Evolutionary conservation across 1,284 basidiomycete species (phyloP).

Genomic region (Naganishia liquefaciens): DNA sequence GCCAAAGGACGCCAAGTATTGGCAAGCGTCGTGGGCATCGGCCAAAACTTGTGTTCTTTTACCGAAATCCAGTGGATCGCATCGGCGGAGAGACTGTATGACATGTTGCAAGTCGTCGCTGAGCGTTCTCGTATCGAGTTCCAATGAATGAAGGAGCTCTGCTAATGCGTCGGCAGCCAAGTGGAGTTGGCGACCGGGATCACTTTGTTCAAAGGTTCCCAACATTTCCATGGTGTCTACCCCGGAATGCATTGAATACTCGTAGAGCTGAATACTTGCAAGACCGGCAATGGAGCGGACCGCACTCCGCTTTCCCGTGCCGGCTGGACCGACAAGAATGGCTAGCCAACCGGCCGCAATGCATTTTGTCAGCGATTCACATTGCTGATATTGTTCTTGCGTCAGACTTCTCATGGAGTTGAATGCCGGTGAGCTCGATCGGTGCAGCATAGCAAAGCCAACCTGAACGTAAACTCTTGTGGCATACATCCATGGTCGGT

Average conservation of each 20-base stretch:
- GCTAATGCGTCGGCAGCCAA: conserved; percentile 2
- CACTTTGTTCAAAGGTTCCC: conserved; percentile 92
- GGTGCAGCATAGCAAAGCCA: conserved; percentile 64
- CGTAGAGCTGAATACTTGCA: conserved; percentile 68
- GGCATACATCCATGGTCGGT: conserved; percentile 60
- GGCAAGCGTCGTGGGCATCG: conserved; percentile 1
- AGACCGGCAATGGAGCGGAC: conserved; percentile 71
- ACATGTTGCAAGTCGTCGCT: conserved; percentile 18
- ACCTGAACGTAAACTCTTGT: conserved; percentile 64
- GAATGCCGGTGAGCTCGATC: conserved; percentile 45
- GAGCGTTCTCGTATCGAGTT: conserved; percentile 4
- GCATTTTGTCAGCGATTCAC: conserved; percentile 77
- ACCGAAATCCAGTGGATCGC: neutral
- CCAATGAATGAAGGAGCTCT: neutral
- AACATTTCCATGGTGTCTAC: conserved; percentile 93
- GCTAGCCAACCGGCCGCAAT: conserved; percentile 80
- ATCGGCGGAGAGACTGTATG: neutral
- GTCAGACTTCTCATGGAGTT: conserved; percentile 59
- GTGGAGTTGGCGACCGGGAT: conserved; percentile 48
- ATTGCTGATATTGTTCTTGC: conserved; percentile 65
- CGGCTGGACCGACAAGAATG: conserved; percentile 76
- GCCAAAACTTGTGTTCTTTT: neutral
- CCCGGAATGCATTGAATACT: conserved; percentile 79
- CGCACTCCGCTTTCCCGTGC: conserved; percentile 78
- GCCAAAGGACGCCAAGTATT: conserved; percentile 2